Evolutionary conservation across 257 asterid species (phyloP).

Genomic region (Solanum bulbocastanum): DNA sequence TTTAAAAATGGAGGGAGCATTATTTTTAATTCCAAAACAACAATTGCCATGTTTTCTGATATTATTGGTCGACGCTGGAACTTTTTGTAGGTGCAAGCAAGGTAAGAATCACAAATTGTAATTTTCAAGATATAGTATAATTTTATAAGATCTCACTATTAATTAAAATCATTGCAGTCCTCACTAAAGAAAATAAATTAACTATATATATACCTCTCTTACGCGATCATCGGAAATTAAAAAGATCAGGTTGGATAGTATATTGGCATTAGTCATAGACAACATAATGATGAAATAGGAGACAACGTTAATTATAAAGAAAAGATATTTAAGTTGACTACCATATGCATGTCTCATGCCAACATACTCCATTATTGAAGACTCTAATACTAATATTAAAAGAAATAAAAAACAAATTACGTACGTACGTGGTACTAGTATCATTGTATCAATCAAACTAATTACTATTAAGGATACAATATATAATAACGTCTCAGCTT

Average conservation of each 20-base stretch:
- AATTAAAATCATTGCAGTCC: not conserved
- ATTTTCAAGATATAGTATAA: not conserved
- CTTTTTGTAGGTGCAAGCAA: not conserved
- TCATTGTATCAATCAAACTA: not conserved
- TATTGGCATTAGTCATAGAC: not conserved
- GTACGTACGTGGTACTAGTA: not conserved
- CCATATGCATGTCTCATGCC: not conserved
- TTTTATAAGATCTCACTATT: not conserved
- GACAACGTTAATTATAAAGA: not conserved
- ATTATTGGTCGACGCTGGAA: not conserved
- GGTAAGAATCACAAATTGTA: not conserved
- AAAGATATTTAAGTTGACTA: slow-evolving; percentile 5
- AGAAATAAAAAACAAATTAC: not conserved
- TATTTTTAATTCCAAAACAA: not conserved
- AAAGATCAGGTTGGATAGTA: not conserved
- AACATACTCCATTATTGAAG: not conserved
- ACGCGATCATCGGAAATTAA: not conserved
- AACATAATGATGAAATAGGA: not conserved
- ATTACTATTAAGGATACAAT: not conserved
- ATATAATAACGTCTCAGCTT: not conserved
- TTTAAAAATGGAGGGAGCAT: not conserved
- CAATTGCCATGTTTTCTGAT: not conserved
- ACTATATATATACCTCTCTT: not conserved
- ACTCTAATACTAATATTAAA: not conserved
- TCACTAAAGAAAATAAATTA: not conserved